Conservation (phyloP, 257 asterid species). For the Solanum rostratum region DNA sequence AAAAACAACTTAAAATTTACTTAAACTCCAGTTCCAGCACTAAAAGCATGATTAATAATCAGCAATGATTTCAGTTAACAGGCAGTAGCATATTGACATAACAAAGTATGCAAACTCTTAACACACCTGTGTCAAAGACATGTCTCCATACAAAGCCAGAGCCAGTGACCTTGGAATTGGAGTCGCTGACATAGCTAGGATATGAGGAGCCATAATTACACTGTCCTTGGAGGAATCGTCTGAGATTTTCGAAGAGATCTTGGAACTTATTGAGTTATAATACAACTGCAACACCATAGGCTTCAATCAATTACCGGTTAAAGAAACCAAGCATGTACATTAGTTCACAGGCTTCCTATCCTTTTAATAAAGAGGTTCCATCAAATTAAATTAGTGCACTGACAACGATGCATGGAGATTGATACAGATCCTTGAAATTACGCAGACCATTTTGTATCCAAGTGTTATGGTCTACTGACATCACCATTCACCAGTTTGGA, state of each 20-base stretch:
- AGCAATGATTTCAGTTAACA: not conserved
- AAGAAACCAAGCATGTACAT: not conserved
- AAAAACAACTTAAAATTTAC: not conserved
- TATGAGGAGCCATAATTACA: slow-evolving; percentile 78
- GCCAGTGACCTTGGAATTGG: slow-evolving; percentile 98
- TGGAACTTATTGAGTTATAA: slow-evolving; percentile 44
- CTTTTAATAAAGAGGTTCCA: not conserved
- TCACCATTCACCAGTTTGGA: not conserved
- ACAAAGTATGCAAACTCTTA: not conserved
- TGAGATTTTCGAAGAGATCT: slow-evolving; percentile 26
- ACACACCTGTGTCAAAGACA: slow-evolving; percentile 91
- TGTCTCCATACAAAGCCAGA: slow-evolving; percentile 89
- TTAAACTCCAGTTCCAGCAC: not conserved
- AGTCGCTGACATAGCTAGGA: slow-evolving; percentile 95
- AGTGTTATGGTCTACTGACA: not conserved
- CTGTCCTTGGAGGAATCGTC: slow-evolving; percentile 28
- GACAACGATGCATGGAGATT: not conserved
- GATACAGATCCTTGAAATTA: not conserved
- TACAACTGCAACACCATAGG: slow-evolving; percentile 53
- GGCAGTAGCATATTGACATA: not conserved
- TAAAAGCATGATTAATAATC: not conserved
- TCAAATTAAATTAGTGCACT: not conserved
- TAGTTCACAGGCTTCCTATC: not conserved
- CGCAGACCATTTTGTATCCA: not conserved
- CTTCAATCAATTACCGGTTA: not conserved